Evolutionary conservation across 495 filamentous ascomycete genomes (phyloP), one percentile per base, ranked within the genome.

Genomic region (Aspergillus baeticus): DNA sequence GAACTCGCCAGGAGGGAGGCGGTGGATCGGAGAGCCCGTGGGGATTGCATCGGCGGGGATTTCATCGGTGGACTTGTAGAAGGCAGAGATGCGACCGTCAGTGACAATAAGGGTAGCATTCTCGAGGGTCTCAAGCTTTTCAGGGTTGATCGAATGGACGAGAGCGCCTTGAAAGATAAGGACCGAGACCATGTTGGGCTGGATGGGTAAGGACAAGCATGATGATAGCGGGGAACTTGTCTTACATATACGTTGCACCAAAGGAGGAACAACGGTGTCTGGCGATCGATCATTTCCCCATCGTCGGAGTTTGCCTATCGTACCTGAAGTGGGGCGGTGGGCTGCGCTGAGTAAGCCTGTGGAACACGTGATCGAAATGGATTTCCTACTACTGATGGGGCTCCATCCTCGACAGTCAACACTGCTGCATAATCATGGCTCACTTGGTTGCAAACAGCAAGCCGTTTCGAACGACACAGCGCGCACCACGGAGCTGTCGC

Each of bases 1-100:
- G 64, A 86, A 83, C 34, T 83, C 63, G n/a, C 76, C 74, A 1
- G 75, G 71, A 0, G 52, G 51, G 11, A 86, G 76, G 66, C 58
- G 48, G 81, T 80, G 26, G 62, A 71, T 42, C 78, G 76, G 39
- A 33, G 34, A 15, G 34, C 31, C 22, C 1, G 42, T 29, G 65
- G 62, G 55, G 39, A 65, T 21, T 4, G 23, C 14, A 41, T 82
- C 78, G 45, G 78, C 75, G 5, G 71, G 20, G 15, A 55, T 49
- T 21, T 70, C 51, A 43, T 78, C 56, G 1, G 77, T 51, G 17
- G 83, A 53, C 8, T 37, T 22, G 43, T 81, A 66, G 49, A 77
- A 68, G 38, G 54, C 35, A 22, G 69, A 61, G 47, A 84, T 83
- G 18, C 59, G 69, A 44, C 81, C 81, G 2, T 72, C 21, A 14